phyloP scores from a whole-genome alignment of 805 yeast species.

The Crinitomyces ghanaensis region DNA sequence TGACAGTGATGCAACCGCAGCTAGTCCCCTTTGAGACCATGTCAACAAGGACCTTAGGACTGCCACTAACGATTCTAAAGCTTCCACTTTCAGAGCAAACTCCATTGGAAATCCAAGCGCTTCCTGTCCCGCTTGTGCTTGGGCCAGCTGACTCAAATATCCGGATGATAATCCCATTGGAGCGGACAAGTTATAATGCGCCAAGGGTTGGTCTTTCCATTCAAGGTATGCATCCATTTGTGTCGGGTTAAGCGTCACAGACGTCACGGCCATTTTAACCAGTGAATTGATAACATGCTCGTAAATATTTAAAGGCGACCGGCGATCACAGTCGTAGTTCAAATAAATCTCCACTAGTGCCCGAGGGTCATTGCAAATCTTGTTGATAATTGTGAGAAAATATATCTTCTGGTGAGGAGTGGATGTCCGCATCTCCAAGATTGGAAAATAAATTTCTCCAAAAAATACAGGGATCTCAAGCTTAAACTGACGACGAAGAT shows the following conservation, averaged over 20 bases:
- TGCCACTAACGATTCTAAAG: conserved; percentile 71
- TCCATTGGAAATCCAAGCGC: conserved; percentile 45
- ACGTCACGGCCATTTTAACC: conserved; percentile 55
- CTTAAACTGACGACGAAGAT: conserved; percentile 78
- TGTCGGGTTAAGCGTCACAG: conserved; percentile 58
- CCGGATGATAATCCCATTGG: conserved; percentile 69
- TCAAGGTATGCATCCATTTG: conserved; percentile 52
- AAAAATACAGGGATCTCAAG: conserved; percentile 89
- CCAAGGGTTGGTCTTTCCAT: conserved; percentile 37
- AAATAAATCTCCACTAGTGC: conserved; percentile 84
- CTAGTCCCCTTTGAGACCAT: conserved; percentile 69
- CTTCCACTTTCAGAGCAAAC: conserved; percentile 70
- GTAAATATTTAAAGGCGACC: conserved; percentile 67
- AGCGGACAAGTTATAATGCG: conserved; percentile 62
- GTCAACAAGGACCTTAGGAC: conserved; percentile 68
- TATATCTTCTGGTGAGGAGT: conserved; percentile 89
- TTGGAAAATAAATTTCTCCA: conserved; percentile 88
- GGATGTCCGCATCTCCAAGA: conserved; percentile 82
- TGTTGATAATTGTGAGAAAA: conserved; percentile 64
- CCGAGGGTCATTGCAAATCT: conserved; percentile 80
- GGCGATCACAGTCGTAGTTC: conserved; percentile 86
- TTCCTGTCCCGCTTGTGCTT: conserved; percentile 26
- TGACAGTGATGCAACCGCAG: conserved; percentile 16
- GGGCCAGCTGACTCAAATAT: conserved; percentile 52
- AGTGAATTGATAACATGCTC: conserved; percentile 73